Conservation (phyloP, 176 grass and related monocot genomes). For the Bonia amplexicaulis region DNA sequence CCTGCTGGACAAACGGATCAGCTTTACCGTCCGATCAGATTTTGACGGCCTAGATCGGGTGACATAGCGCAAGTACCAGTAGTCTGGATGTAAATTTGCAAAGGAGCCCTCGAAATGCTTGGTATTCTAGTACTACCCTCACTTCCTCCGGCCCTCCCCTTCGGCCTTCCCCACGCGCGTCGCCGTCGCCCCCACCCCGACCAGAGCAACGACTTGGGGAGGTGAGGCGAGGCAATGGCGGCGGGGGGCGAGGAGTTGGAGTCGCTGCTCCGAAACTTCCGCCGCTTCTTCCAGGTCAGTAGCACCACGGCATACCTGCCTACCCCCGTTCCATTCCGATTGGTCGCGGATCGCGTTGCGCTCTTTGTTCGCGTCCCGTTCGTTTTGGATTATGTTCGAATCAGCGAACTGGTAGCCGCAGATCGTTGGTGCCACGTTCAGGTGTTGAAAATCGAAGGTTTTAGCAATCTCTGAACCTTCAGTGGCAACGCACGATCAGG, state of each 20-base stretch:
- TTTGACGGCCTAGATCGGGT: neutral
- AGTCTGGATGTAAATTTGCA: neutral
- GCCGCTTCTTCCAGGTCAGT: constrained; percentile 56
- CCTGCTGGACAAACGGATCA: too few species aligned
- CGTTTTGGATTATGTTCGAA: neutral
- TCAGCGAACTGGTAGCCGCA: neutral
- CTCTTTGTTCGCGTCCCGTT: neutral
- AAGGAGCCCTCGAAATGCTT: neutral
- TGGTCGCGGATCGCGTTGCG: neutral
- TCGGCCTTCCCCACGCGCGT: neutral
- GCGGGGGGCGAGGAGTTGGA: constrained; percentile 50
- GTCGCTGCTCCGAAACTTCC: constrained; percentile 55
- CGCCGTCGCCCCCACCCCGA: neutral
- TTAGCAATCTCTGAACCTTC: neutral
- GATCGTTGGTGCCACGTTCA: neutral
- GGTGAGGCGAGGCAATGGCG: neutral
- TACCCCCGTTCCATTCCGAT: neutral
- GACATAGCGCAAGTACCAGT: neutral
- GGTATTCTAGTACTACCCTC: too few species aligned
- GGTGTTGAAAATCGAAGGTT: neutral
- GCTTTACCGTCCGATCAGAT: neutral
- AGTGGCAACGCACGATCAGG: neutral
- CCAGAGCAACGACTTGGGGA: neutral
- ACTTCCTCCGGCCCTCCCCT: neutral
- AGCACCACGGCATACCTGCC: neutral